Percentiles rank a stretch among this genome's conserved stretches.
These are phyloP conservation scores for Nakazawaea ishiwadae DNA, from an alignment of 805 yeast genomes.

Conservation along the genomic window DNA sequence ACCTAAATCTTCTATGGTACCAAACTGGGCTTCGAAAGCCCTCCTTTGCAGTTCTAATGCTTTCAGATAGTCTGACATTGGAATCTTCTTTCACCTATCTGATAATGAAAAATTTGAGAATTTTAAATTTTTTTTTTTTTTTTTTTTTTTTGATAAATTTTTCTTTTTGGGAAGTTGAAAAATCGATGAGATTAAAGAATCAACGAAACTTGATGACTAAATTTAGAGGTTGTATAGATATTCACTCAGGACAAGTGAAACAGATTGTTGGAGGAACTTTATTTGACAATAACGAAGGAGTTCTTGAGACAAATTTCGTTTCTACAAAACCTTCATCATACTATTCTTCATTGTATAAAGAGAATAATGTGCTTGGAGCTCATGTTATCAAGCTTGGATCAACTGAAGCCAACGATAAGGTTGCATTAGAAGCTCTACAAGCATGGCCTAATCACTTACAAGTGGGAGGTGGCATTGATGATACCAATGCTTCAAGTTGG, in stretches of 20 bases:
- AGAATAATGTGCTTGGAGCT: constrained; percentile 61
- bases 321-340: constrained; percentile 68
- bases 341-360: constrained; percentile 67
- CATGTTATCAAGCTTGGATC: constrained; percentile 93
- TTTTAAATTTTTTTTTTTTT: neutral
- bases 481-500: constrained; percentile 74
- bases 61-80: constrained; percentile 12
- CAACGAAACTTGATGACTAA: too few relatives aligned
- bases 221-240: constrained; percentile 92
- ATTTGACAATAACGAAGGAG: constrained; percentile 38
- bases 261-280: constrained; percentile 96
- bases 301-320: constrained; percentile 69
- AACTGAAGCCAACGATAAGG: constrained; percentile 67
- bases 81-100: neutral
- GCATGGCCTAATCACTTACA: constrained; percentile 76
- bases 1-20: constrained; percentile 33
- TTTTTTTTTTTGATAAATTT: too few relatives aligned
- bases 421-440: constrained; percentile 70
- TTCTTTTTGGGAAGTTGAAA: neutral
- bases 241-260: constrained; percentile 92
- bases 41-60: constrained; percentile 36
- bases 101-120: neutral
- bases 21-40: constrained; percentile 43
- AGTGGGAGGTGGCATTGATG: constrained; percentile 90
- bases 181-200: constrained; percentile 1